Evolutionary conservation across 1,284 basidiomycete genomes (phyloP).

Genomic region (Puccinia coronata): DNA sequence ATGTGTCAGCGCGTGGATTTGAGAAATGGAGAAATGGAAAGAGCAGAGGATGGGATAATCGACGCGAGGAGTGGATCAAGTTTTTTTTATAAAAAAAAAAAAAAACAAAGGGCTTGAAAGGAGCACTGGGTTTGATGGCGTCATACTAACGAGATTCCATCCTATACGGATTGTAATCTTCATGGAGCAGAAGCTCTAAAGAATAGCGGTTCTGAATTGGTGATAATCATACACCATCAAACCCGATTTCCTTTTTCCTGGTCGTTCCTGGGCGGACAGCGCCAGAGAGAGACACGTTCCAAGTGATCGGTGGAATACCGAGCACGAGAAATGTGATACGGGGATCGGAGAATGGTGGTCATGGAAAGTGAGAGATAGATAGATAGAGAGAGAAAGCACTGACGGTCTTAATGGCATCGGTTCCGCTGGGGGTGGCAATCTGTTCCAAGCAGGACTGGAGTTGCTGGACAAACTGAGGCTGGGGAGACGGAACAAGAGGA

Average conservation of each 20-base stretch:
- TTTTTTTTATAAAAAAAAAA: no score
- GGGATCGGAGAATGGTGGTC: not conserved
- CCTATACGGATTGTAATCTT: slow-evolving; percentile 46
- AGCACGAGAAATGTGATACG: no score
- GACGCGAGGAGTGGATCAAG: not conserved
- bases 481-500: not conserved
- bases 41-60: not conserved
- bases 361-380: not conserved
- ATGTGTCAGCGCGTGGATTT: not conserved
- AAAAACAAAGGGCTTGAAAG: not conserved
- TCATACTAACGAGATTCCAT: slow-evolving; percentile 51
- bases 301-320: no score
- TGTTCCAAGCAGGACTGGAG: slow-evolving; percentile 47
- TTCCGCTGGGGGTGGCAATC: slow-evolving; percentile 35
- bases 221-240: slow-evolving; percentile 49
- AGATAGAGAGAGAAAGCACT: not conserved
- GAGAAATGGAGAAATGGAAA: not conserved
- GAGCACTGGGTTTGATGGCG: not conserved
- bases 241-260: not conserved
- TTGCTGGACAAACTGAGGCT: slow-evolving; percentile 46
- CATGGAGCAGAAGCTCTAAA: slow-evolving; percentile 39
- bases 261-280: not conserved
- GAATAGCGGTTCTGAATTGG: slow-evolving; percentile 50
- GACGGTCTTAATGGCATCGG: slow-evolving; percentile 46
- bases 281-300: not conserved